Evolutionary conservation across 2,329 filamentous ascomycete species (phyloP).

Genomic region (Xylaria sp.): DNA sequence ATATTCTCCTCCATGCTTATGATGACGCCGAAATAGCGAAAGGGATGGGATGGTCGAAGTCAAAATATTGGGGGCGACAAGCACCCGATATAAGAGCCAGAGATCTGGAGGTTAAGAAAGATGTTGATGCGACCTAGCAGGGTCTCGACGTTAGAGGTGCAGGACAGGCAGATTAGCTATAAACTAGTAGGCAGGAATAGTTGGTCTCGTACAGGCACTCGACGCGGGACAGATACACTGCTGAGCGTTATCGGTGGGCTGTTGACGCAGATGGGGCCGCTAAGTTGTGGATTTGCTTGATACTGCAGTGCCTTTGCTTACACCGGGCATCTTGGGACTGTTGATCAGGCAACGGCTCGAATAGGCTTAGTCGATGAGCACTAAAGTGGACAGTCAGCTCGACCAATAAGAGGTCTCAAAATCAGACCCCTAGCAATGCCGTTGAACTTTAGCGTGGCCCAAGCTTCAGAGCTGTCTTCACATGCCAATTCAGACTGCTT

Average conservation of each 20-base stretch:
- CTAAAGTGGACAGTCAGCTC: background rate
- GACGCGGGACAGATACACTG: constrained; percentile 4
- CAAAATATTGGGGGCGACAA: constrained; percentile 27
- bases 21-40: constrained; percentile 20
- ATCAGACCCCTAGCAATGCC: background rate
- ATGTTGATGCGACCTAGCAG: constrained; percentile 27
- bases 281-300: constrained; percentile 18
- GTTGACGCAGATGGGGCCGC: constrained; percentile 21
- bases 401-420: background rate
- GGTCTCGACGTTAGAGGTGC: constrained; percentile 18
- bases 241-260: background rate
- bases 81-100: constrained; percentile 24
- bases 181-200: background rate
- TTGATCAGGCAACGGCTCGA: constrained; percentile 34
- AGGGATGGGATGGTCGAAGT: background rate
- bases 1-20: constrained; percentile 44
- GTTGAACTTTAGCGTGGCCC: constrained; percentile 14
- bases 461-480: constrained; percentile 27
- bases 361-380: background rate
- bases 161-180: constrained; percentile 6
- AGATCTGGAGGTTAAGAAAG: constrained; percentile 18
- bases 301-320: constrained; percentile 26
- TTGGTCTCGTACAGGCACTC: background rate
- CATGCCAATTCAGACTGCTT: constrained; percentile 27
- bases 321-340: background rate